phyloP scores from a whole-genome alignment of 768 basidiomycete genomes.

The Tricholoma furcatifolium region DNA sequence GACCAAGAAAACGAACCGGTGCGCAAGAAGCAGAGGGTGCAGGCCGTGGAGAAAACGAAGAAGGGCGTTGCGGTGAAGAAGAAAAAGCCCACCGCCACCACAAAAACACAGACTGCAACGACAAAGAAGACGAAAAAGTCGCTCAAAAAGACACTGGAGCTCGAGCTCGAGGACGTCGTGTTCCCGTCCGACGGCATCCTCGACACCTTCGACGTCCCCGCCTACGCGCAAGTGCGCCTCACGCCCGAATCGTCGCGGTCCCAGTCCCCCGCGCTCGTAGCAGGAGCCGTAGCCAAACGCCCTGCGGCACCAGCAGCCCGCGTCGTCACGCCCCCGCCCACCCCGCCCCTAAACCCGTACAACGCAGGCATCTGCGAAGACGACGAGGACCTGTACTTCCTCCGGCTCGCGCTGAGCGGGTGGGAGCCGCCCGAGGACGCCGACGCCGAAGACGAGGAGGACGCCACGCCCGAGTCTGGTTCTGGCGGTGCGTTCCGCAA shows the following conservation, averaged over 20 bases:
- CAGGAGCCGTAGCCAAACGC: slow-evolving; percentile 25
- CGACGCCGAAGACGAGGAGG: slow-evolving; percentile 17
- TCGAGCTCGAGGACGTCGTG: slow-evolving; percentile 51
- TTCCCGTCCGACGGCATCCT: slow-evolving; percentile 47
- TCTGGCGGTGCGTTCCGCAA: no score
- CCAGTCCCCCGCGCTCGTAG: slow-evolving; percentile 46
- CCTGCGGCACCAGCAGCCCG: no score
- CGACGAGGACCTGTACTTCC: slow-evolving; percentile 88
- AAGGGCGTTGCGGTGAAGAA: slow-evolving; percentile 36
- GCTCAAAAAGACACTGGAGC: slow-evolving; percentile 27
- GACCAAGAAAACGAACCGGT: slow-evolving; percentile 35
- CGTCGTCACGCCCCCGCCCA: slow-evolving; percentile 37
- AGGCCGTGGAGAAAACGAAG: slow-evolving; percentile 30
- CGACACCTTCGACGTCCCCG: slow-evolving; percentile 44
- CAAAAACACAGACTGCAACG: no score
- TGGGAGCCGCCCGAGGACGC: slow-evolving; percentile 24
- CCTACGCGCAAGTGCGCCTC: slow-evolving; percentile 49
- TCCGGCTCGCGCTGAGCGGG: slow-evolving; percentile 57
- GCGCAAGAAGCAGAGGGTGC: slow-evolving; percentile 43
- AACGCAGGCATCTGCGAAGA: slow-evolving; percentile 68
- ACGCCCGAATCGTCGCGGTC: slow-evolving; percentile 44
- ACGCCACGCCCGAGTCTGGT: neutral
- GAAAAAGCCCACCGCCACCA: slow-evolving; percentile 41
- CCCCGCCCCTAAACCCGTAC: slow-evolving; percentile 54
- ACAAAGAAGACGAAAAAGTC: slow-evolving; percentile 44